Conservation (phyloP, 1,139 yeast genomes). For the Fermentozyma sake region DNA sequence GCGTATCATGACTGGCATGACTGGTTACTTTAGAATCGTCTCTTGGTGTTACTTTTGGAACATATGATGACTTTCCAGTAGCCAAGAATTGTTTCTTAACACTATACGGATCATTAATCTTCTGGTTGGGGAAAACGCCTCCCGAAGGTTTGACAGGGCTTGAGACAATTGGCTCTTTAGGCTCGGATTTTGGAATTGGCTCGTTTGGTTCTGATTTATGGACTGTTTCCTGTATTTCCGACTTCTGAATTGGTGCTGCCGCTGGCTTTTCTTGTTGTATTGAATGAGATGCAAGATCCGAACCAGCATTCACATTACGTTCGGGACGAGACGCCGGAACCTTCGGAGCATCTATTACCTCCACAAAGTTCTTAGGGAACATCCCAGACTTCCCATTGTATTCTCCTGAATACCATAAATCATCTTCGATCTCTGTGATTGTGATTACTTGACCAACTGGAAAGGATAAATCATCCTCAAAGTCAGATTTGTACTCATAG, state of each 20-base stretch:
- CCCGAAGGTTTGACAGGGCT: not conserved
- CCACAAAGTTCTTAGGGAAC: conserved; percentile 86
- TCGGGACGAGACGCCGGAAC: conserved; percentile 8
- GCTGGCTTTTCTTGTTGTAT: conserved; percentile 2
- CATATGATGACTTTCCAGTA: conserved; percentile 39
- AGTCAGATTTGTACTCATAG: conserved; percentile 71
- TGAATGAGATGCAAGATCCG: conserved; percentile 3
- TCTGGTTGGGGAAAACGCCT: conserved; percentile 20
- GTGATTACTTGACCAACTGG: conserved; percentile 62
- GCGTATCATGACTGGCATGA: conserved; percentile 25
- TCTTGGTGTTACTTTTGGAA: conserved; percentile 41
- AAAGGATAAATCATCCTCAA: conserved; percentile 79
- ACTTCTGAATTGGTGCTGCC: not conserved
- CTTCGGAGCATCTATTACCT: conserved; percentile 18
- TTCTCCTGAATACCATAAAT: conserved; percentile 83
- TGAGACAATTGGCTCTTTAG: conserved; percentile 1
- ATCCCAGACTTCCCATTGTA: conserved; percentile 63
- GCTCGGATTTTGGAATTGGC: not conserved
- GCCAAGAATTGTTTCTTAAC: conserved; percentile 42
- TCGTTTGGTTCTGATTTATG: conserved; percentile 3
- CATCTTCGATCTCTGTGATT: conserved; percentile 78
- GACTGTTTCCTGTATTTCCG: conserved; percentile 4
- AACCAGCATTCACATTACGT: conserved; percentile 1
- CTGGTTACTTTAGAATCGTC: conserved; percentile 34
- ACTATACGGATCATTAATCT: conserved; percentile 37